Evolutionary conservation across 176 grass and related monocot genomes (phyloP), one percentile per base, ranked within the genome.

Genomic region (Cocos nucifera): DNA sequence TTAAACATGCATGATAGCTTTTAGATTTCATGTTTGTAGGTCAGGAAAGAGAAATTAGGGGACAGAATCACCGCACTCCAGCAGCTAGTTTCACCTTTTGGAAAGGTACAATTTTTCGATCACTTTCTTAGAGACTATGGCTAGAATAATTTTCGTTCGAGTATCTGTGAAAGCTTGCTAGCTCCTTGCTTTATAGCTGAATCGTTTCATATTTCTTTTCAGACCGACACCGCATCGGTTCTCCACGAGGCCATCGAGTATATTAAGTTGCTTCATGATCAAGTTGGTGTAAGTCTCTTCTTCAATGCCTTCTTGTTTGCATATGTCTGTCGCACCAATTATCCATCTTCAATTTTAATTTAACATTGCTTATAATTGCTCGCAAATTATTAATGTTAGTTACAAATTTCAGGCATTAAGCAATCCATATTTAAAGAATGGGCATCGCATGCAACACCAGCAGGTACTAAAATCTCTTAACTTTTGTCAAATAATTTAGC

Each of bases 61-160:
- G 92, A 96, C 83, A 87, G 92, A 87, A 90, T 96, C 83, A 88
- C 92, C 77, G 92, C 87, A 22, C 86, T 96, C 61, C 92, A 96
- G 81, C 92, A 96, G 59, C 73, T 96, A 19, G 92, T 96, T 61
- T 90, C 92, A 65, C 92, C 92, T 90, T 96, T 90, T 75, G 92
- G 92, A 91, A 96, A 96, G 92, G 92, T 96, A 65, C 10, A 44
- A 44, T 14, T 44, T 44, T 44, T 44, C 35, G 35, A 44, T 44
- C 35, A 3, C 35, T 44, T 44, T 44, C 35, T 44, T 44, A 14
- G 35, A 44, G 35, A 44, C 10, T 14, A 44, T 44, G 9, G 35
- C 1, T 44, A 44, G 35, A 44, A 44, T 12, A 6, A 1, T 22
- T 22, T 56, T 23, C 54, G 20, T 56, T 56, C 54, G 22, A 22